Conservation (phyloP, 208 protist genomes). For the Tritrichomonas foetus region DNA sequence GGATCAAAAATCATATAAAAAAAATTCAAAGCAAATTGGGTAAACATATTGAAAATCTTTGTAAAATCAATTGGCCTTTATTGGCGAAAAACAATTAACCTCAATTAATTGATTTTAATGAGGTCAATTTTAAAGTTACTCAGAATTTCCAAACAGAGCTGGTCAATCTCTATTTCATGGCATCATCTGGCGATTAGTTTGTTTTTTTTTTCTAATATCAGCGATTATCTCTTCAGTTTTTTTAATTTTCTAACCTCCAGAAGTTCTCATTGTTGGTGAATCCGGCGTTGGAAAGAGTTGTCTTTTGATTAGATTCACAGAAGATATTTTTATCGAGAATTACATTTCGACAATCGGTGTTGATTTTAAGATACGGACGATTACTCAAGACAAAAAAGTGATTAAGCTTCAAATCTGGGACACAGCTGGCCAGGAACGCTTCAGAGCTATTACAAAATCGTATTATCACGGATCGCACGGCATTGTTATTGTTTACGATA, state of each 20-base stretch:
- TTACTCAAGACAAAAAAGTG: slow-evolving; percentile 51
- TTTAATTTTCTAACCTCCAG: not conserved
- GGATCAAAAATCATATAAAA: no score
- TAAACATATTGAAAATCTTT: no score
- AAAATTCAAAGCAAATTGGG: no score
- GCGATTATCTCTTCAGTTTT: slow-evolving; percentile 1
- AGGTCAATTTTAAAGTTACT: no score
- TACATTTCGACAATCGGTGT: slow-evolving; percentile 98
- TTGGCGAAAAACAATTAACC: no score
- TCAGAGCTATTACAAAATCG: slow-evolving; percentile 60
- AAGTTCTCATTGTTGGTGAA: slow-evolving; percentile 82
- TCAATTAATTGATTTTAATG: no score
- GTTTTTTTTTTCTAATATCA: not conserved
- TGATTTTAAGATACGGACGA: slow-evolving; percentile 70
- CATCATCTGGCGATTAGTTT: not conserved
- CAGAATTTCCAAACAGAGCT: no score
- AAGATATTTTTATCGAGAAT: slow-evolving; percentile 97
- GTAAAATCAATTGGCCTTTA: no score
- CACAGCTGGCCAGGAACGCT: slow-evolving; percentile 66
- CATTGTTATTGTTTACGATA: slow-evolving; percentile 67
- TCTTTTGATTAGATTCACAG: slow-evolving; percentile 94
- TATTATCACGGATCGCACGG: slow-evolving; percentile 61
- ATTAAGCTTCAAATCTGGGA: slow-evolving; percentile 57
- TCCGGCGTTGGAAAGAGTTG: slow-evolving; percentile 96
- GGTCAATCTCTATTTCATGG: no score